phyloP scores from a whole-genome alignment of 208 protist species.

The Leishmania turanica region DNA sequence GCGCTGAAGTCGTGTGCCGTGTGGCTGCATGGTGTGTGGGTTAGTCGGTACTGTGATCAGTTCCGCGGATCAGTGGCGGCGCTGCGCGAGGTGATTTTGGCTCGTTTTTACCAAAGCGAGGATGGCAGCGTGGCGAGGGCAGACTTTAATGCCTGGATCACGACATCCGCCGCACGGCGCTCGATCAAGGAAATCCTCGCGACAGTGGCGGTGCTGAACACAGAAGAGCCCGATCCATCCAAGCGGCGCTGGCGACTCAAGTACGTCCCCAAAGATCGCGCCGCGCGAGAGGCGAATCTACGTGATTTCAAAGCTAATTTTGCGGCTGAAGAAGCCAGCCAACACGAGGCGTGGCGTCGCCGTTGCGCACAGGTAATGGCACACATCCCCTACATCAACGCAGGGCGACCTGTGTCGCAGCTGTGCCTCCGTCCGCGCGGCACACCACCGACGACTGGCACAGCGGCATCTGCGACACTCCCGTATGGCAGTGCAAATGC shows the following conservation, averaged over 20 bases:
- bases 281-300: slow-evolving; percentile 10
- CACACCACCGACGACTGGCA: neutral
- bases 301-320: slow-evolving; percentile 37
- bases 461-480: neutral
- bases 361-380: slow-evolving; percentile 35
- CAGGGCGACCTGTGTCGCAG: slow-evolving; percentile 32
- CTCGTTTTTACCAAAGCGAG: slow-evolving; percentile 63
- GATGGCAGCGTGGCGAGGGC: slow-evolving; percentile 54
- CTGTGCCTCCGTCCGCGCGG: slow-evolving; percentile 35
- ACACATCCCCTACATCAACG: slow-evolving; percentile 56
- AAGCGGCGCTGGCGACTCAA: slow-evolving; percentile 71
- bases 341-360: slow-evolving; percentile 57
- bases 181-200: slow-evolving; percentile 72
- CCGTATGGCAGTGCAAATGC: slow-evolving; percentile 18
- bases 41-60: slow-evolving; percentile 43
- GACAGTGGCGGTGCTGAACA: slow-evolving; percentile 59
- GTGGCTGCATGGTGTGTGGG: slow-evolving; percentile 90
- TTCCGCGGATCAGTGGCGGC: slow-evolving; percentile 74
- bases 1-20: slow-evolving; percentile 53
- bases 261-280: slow-evolving; percentile 44
- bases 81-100: slow-evolving; percentile 73
- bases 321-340: slow-evolving; percentile 46
- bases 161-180: slow-evolving; percentile 34
- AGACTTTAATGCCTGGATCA: slow-evolving; percentile 64
- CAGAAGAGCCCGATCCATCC: slow-evolving; percentile 42